phyloP scores from a whole-genome alignment of 176 grass and related monocot genomes.

The Aegilops speltoides region DNA sequence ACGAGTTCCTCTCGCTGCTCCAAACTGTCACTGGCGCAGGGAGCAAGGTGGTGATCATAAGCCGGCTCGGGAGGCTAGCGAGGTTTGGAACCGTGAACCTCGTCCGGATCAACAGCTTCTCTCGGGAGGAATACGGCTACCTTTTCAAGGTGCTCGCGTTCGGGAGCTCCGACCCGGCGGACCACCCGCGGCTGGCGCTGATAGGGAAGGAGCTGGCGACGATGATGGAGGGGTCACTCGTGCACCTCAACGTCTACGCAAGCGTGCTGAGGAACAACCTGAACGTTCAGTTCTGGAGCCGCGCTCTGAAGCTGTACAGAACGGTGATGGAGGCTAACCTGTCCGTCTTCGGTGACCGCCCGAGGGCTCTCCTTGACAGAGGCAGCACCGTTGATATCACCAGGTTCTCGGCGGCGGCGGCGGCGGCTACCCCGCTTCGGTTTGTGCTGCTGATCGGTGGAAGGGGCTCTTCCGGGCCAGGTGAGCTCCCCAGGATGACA shows the following conservation, averaged over 20 bases:
- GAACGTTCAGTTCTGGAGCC: slow-evolving; percentile 3
- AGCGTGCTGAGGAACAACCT: slow-evolving; percentile 10
- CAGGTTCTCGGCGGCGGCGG: not conserved
- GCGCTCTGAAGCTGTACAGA: slow-evolving; percentile 11
- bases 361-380: slow-evolving; percentile 16
- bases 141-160: slow-evolving; percentile 39
- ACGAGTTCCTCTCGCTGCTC: not conserved
- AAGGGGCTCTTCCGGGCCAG: not conserved
- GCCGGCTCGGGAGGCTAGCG: not conserved
- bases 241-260: slow-evolving; percentile 22
- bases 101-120: not conserved
- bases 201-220: slow-evolving; percentile 18
- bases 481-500: not conserved
- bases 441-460: not conserved
- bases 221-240: slow-evolving; percentile 19
- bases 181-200: slow-evolving; percentile 11
- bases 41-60: slow-evolving; percentile 29
- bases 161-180: slow-evolving; percentile 18
- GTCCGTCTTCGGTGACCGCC: not conserved
- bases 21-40: not conserved
- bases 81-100: slow-evolving; percentile 27
- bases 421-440: not conserved
- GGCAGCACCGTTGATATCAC: slow-evolving; percentile 8
- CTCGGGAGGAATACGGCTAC: slow-evolving; percentile 25
- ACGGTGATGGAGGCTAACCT: not conserved